phyloP scores from a whole-genome alignment of 345 rosid genomes.

The Barbarea vulgaris region DNA sequence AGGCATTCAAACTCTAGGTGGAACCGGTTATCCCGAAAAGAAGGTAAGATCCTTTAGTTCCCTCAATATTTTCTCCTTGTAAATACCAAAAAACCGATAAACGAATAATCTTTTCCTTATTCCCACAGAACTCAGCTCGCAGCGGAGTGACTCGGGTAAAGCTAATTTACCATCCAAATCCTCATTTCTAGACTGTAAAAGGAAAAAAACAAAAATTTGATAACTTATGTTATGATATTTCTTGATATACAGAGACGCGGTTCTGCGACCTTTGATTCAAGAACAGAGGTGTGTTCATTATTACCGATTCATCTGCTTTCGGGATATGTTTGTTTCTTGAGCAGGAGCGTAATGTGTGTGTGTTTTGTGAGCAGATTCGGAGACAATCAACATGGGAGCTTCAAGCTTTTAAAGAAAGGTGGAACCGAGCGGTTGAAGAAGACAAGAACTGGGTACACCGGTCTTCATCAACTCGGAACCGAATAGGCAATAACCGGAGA shows the following conservation, averaged over 20 bases:
- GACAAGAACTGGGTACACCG: constrained; percentile 78
- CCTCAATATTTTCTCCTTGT: not conserved
- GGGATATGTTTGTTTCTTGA: not conserved
- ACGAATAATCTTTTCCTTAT: not conserved
- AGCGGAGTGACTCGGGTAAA: constrained; percentile 21
- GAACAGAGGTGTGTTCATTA: constrained; percentile 33
- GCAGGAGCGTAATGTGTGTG: not conserved
- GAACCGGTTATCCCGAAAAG: constrained; percentile 49
- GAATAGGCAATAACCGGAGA: constrained; percentile 28
- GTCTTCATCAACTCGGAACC: constrained; percentile 35
- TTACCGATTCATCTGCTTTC: not conserved
- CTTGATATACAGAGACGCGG: constrained; percentile 27
- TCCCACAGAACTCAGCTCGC: constrained; percentile 34
- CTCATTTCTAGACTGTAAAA: constrained; percentile 1
- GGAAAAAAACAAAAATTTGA: not conserved
- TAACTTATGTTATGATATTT: not conserved
- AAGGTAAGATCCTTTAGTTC: constrained; percentile 48
- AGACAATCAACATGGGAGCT: constrained; percentile 94
- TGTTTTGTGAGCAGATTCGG: constrained; percentile 58
- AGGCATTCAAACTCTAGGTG: constrained; percentile 91
- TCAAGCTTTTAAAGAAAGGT: constrained; percentile 62
- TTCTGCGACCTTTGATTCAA: constrained; percentile 36
- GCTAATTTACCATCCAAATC: not conserved
- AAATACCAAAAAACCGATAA: not conserved
- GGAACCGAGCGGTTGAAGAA: constrained; percentile 69